Evolutionary conservation across 306 rosid species (phyloP).

Genomic region (Prunus padus): DNA sequence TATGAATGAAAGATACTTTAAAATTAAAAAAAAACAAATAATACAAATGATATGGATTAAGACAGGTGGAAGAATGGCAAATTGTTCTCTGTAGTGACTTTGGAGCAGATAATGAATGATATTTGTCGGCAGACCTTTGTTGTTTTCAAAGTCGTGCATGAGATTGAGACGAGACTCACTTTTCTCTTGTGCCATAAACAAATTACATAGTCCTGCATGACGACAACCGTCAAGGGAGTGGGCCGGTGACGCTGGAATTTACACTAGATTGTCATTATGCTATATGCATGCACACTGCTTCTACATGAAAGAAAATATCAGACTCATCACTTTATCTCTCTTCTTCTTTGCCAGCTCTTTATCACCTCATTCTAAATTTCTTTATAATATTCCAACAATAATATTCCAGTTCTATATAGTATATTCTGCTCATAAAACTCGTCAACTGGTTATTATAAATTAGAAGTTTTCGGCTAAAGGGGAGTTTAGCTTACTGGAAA

Average conservation of each 20-base stretch:
- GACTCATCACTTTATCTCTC: too few relatives aligned
- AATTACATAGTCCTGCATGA: not conserved
- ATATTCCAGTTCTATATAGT: too few relatives aligned
- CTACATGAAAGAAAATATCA: not conserved
- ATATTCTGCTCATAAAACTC: too few relatives aligned
- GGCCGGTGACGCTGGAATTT: not conserved
- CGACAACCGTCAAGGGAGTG: not conserved
- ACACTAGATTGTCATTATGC: too few relatives aligned
- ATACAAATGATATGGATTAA: too few relatives aligned
- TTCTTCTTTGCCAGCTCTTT: too few relatives aligned
- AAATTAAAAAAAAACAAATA: too few relatives aligned
- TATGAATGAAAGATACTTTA: too few relatives aligned
- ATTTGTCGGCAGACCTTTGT: not conserved
- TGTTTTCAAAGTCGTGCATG: slow-evolving; percentile 4
- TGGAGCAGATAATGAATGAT: not conserved
- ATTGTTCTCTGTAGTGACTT: not conserved
- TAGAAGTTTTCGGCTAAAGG: accelerated
- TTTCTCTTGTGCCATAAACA: not conserved
- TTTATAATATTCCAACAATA: too few relatives aligned
- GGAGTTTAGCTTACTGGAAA: accelerated
- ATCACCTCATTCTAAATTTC: too few relatives aligned
- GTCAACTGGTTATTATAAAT: too few relatives aligned
- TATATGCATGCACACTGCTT: not conserved
- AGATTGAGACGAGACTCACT: not conserved
- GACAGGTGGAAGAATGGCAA: not conserved